Base-by-base conservation (phyloP, 352 stramenopile genomes). In the Phytophthora hibernalis region DNA sequence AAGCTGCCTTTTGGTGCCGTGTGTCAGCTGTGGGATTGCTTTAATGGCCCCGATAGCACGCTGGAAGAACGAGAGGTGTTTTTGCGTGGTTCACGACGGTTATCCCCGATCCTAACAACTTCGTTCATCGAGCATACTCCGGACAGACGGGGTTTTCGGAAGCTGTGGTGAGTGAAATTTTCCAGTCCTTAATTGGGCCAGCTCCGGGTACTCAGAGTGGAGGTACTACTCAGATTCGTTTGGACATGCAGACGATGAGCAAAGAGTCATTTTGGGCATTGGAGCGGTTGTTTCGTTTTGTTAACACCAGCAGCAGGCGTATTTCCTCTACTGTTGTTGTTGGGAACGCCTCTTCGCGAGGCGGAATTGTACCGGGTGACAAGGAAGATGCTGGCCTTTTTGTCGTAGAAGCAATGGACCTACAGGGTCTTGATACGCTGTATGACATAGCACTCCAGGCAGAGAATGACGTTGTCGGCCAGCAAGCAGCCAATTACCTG, bases 71-170 rank as follows among this genome's bases (percentile, higher is more conserved):
- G 61, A 7, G 65, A 91, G 13, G 66, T 85, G 11, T 94, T 54
- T 96, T 92, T 70, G 64, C 80, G 26, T 96, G 88, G 88, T 76
- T 96, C 44, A 74, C 70, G 10, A 70, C 56, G 16, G 77, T 94
- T 20, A 75, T 95, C 16, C 80, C 85, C 1, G 82, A 92, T 56
- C 79, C 84, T 6, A 82, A 78, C 40, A 89, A 92, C 54, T 90
- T 91, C 20, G 74, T 92, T 7, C 82, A 93, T 40, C 80, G 82
- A 48, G 80, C 80, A 0, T 90, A 89, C 55, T 79, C 83, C 0
- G 73, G 68, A 1, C 87, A 90, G 31, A 87, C 74, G 12, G 86
- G 84, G 1, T 84, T 94, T 70, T 72, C 79, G 21, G 76, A 76
- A 54, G 31, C 65, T 2, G 79, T 89, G 11, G 75, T 80, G 13